Base-by-base conservation (phyloP, 2,329 filamentous ascomycete species). In the Botrytis deweyae region DNA sequence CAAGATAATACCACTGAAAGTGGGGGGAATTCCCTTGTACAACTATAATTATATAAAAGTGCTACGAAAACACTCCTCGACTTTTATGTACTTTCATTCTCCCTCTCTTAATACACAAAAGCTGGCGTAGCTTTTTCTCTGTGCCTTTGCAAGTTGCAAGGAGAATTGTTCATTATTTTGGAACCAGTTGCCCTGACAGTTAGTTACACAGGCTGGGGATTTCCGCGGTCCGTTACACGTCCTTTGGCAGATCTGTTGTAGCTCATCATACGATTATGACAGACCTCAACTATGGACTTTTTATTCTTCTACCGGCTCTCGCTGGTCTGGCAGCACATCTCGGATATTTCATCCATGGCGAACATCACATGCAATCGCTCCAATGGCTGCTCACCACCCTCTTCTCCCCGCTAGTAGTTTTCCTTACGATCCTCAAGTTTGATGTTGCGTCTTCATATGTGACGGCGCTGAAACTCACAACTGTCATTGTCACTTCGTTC, bases 331-430 rank as follows among this genome's bases (percentile, higher is more conserved):
- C 70, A 20, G 73, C 73, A 18, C 76, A 78, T 61, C 61, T 76
- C 2, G 70, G 69, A 63, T 77, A 77, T 55, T 79, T 79, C 63
- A 78, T 78, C n/a, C 75, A 70, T n/a, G 75, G 77, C n/a, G 76
- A 78, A 52, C 73, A 78, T 67, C 76, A 78, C 6, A 42, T 59
- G 38, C 49, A 61, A 20, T 52, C 71, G 29, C 22, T 38, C 18
- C 71, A 58, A 49, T 61, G 40, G n/a, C 40, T 59, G 0, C 40
- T 72, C 9, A n/a, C 33, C 18, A n/a, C 18, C 16, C 4, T 69
- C 29, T 40, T 44, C 25, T 63, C 70, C 6, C 59, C 70, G 6
- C 6, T 65, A 7, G 6, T 55, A 22, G 29, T 69, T n/a, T 61
- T 61, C 20, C 6, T 67, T 40, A 0, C 29, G 18, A n/a, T 68